Conservation (phyloP, 2,329 filamentous ascomycete genomes). For the Fusarium beomiforme region DNA sequence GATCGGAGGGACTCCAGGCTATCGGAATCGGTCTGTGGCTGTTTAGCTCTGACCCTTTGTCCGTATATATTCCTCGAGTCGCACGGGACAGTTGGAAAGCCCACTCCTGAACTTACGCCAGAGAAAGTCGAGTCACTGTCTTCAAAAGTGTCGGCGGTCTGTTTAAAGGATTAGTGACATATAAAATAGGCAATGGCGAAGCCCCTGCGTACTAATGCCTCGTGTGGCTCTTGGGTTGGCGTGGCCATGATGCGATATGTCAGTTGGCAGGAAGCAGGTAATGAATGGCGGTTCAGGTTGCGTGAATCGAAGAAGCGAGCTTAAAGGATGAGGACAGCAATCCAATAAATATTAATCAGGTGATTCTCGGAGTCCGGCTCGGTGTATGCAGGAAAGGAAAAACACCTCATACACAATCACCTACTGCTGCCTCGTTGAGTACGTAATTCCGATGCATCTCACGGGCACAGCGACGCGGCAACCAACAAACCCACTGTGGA, state of each 20-base stretch:
- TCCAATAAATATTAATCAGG: background rate
- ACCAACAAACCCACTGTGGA: background rate
- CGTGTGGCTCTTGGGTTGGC: background rate
- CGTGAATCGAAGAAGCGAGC: background rate
- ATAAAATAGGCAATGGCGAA: rapidly evolving
- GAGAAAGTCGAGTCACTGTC: conserved; percentile 7
- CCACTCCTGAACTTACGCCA: background rate
- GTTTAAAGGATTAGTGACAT: rapidly evolving
- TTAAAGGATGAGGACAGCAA: background rate
- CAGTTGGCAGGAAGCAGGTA: rapidly evolving
- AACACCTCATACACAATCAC: background rate
- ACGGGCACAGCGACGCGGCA: background rate
- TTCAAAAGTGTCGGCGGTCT: background rate
- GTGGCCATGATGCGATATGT: background rate
- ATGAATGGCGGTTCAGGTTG: background rate
- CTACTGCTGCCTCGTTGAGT: background rate
- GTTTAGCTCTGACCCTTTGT: background rate
- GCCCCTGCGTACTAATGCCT: background rate
- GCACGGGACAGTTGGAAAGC: rapidly evolving
- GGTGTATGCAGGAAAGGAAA: background rate
- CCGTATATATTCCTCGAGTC: rapidly evolving
- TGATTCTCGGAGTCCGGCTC: background rate
- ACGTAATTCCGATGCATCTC: background rate
- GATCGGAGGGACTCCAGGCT: conserved; percentile 11
- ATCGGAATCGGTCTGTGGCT: background rate